Base-by-base conservation (phyloP, 2,329 filamentous ascomycete genomes). In the Xylariaceae sp. region DNA sequence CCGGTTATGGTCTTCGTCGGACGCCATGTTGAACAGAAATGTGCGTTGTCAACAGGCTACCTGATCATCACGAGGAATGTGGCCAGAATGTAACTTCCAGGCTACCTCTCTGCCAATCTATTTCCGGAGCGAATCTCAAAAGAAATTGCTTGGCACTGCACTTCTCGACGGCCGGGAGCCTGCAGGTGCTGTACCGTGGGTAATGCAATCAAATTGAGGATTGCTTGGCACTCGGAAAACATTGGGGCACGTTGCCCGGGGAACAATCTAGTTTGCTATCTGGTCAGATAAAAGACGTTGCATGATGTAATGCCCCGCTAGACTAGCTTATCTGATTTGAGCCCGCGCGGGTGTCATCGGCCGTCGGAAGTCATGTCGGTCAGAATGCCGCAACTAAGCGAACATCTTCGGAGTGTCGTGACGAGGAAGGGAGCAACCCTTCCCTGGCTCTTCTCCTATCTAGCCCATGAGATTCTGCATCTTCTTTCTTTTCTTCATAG, bases 211-310 rank as follows among this genome's bases (percentile, higher is more conserved):
- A 31, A 47, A 32, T 52, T 46, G 26, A 34, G n/a, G 19, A 32
- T 44, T 50, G 27, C 31, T 48, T 47, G 46, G 49, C 46, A 55
- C 52, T 46, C 45, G 30, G 55, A 50, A 51, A 56, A 59, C 51
- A 48, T 32, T 32, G 39, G 8, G 12, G 29, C 6, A 31, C 59
- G 74, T 76, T 73, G 73, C 60, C 72, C 49, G 59, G 68, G 68
- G 72, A 75, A 76, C 73, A 63, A 71, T 73, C 71, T 67, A 62
- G 67, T 69, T 67, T 12, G 32, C 19, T 19, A 19, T 19, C 19
- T 19, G 19, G 19, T 19, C 19, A 19, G 19, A 19, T 19, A 19
- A 19, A 19, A 19, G 32, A 34, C 32, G 32, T 34, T 34, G 32
- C 32, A 34, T 34, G 32, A 5, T 8, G 32, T 34, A 6, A 34